Evolutionary conservation across 331 rosid species (phyloP).

Genomic region (Acacia concinna): DNA sequence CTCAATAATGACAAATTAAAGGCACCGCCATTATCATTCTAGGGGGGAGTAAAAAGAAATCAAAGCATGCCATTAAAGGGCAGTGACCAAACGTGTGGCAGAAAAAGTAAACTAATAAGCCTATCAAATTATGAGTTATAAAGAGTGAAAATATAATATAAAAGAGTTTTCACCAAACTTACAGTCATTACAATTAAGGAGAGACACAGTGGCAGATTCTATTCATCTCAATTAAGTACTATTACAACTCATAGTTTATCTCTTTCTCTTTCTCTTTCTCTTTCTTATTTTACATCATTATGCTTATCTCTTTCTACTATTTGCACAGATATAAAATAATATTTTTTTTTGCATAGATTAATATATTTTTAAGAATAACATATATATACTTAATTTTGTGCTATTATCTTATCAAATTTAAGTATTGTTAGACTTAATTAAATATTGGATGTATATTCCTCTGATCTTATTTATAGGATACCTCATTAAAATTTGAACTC

Average conservation of each 20-base stretch:
- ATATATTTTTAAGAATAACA: too few relatives aligned
- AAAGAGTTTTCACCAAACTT: neutral
- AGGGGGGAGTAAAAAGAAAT: neutral
- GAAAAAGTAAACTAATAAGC: neutral
- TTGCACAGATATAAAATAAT: neutral
- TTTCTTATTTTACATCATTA: neutral
- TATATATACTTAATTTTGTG: neutral
- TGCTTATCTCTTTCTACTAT: neutral
- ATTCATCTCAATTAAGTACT: neutral
- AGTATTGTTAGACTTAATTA: neutral
- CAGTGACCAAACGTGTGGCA: slow-evolving; percentile 34
- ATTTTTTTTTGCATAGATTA: too few relatives aligned
- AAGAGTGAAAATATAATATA: neutral
- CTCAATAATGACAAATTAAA: slow-evolving; percentile 22
- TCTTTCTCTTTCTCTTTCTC: too few relatives aligned
- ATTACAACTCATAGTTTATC: too few relatives aligned
- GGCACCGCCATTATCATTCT: slow-evolving; percentile 9
- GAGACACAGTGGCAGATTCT: neutral
- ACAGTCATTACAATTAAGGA: neutral
- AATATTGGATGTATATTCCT: neutral
- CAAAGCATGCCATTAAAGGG: slow-evolving; percentile 35
- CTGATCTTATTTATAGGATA: too few relatives aligned
- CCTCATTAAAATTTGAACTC: too few relatives aligned
- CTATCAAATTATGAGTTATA: neutral
- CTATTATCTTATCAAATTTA: neutral